Evolutionary conservation across 2,329 filamentous ascomycete genomes (phyloP), one percentile per base, ranked within the genome.

Genomic region (Cladophialophora yegresii): DNA sequence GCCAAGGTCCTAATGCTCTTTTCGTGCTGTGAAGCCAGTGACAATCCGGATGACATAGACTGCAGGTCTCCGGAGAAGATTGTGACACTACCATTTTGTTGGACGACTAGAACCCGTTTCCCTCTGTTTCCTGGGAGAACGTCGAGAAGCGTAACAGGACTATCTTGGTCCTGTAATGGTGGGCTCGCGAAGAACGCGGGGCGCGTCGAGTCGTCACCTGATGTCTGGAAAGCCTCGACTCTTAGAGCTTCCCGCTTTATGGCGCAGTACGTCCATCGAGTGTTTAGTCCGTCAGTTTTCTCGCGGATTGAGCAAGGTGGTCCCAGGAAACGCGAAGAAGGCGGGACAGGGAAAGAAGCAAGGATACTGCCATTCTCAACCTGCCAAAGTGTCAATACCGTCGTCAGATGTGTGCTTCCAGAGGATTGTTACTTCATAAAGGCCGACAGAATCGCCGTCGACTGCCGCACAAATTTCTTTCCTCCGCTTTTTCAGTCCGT

Each of bases 271-370:
- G 85, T 87, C 59, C 82, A 82, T 70, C 86, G 80, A 62, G 80
- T 75, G 74, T 40, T 77, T 78, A 33, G 78, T 78, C 32, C 75
- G 71, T 51, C 78, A 73, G 72, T 82, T 84, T 67, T 79, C 77
- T 61, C 72, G 84, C 83, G 51, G 20, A 87, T 78, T 26, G 85
- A 88, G 72, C 80, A 85, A 58, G 86, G 85, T 36, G 82, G 78
- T 58, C 83, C 83, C 60, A 81, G 79, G 72, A 87, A 84, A 16
- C 78, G 80, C 26, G 84, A 82, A 71, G 86, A 82, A 30, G 86
- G 85, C 40, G 86, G 84, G 16, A 87, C 77, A 58, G 85, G 84
- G 73, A 87, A 87, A 16, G 85, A 87, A 36, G 84, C 83, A 20
- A 85, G 78, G 8, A 86, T 79, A 70, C 82, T 84, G 8, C 86